Base-by-base conservation (phyloP, 768 basidiomycete species). In the Termitomyces sp. region DNA sequence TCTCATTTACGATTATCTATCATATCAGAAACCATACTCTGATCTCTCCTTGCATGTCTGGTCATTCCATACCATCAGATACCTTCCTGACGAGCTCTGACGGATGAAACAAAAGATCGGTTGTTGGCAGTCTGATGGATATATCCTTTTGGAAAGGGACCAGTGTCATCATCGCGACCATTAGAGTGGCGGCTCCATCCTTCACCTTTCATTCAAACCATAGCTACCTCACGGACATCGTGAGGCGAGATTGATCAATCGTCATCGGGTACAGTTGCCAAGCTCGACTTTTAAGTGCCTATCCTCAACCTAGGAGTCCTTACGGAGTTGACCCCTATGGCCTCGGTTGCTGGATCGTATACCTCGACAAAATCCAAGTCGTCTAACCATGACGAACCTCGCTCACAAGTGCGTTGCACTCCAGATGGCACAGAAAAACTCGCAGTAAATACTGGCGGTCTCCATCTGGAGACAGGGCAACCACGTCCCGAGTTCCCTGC, bases 141-240 rank as follows among this genome's bases (percentile, higher is more conserved):
- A 61, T 57, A 52, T 54, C 59, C 59, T 42, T 63, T 45, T 22
- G 63, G 57, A 42, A 37, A 27, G 22, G 55, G 22, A 36, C 13
- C 57, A 57, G 63, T 42, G 24, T 58, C 59, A 59, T 58, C 27
- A 54, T 58, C 55, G 33, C 58, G 61, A 66, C 55, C 54, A 45
- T 51, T 33, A 52, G 41, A 48, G 66, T 64, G 61, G 66, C 63
- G 62, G 48, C 45, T 12, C 41, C 41, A 55, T 51, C 58, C 58
- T 60, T 15, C 54, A 64, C 45, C 49, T 54, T 67, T 61, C 55
- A 56, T 60, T 58, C 59, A 55, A 39, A 58, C 59, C 61, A 59
- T 57, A 44, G 41, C 47, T 50, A 64, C 68, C 68, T 68, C 63
- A 67, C 64, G 65, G 66, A 51, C 37, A 58, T 62, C 67, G 63